Evolutionary conservation across 495 filamentous ascomycete genomes (phyloP).

Genomic region (Alectoria sarmentosa): DNA sequence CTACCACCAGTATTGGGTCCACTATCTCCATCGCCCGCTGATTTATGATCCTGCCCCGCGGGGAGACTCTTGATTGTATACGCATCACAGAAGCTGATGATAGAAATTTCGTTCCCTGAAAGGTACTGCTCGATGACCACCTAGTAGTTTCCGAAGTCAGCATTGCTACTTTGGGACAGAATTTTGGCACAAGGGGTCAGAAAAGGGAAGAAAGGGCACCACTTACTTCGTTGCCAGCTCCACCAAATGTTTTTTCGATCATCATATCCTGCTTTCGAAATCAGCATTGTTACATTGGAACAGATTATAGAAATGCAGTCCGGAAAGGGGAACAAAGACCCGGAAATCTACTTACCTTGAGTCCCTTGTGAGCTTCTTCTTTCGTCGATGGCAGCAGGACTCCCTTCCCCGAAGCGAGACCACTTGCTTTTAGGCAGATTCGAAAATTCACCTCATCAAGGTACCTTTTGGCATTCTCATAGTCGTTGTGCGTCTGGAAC

Average conservation of each 20-base stretch:
- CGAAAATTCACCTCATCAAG: conserved; percentile 65
- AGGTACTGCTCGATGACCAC: conserved; percentile 96
- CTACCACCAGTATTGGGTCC: conserved; percentile 96
- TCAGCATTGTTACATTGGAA: no score
- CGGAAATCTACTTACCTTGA: no score
- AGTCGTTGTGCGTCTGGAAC: conserved; percentile 82
- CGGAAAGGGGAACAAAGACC: no score
- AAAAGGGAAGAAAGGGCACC: no score
- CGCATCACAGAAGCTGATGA: conserved; percentile 87
- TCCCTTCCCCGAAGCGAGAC: conserved; percentile 79
- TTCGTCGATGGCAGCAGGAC: conserved; percentile 78
- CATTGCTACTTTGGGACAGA: no score
- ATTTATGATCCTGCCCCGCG: conserved; percentile 80
- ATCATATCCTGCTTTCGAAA: no score
- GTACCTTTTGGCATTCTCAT: conserved; percentile 68
- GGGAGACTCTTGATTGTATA: conserved; percentile 40
- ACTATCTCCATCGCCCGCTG: conserved; percentile 81
- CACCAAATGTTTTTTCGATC: conserved; percentile 78
- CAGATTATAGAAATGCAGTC: no score
- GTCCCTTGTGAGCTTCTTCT: conserved; percentile 71
- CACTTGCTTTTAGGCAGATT: conserved; percentile 84
- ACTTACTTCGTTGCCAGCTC: conserved; percentile 82
- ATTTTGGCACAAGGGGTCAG: no score
- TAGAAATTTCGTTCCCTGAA: conserved; percentile 84
- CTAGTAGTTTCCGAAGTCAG: no score